Evolutionary conservation across 306 rosid species (phyloP).

Genomic region (Medicago truncatula): MtrunA17r5.0-ANR NC_053047.1:30122001-30122500

Average conservation of each 20-base stretch:
- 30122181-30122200: slow-evolving; percentile 29
- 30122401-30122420: no score
- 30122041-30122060: slow-evolving; percentile 78
- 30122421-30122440: no score
- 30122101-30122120: slow-evolving; percentile 49
- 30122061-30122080: slow-evolving; percentile 75
- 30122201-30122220: slow-evolving; percentile 24
- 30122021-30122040: slow-evolving; percentile 73
- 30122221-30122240: slow-evolving; percentile 24
- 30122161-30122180: slow-evolving; percentile 38
- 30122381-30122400: no score
- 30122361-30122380: no score
- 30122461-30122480: no score
- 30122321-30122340: no score
- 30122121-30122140: slow-evolving; percentile 35
- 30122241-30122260: slow-evolving; percentile 19
- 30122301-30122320: no score
- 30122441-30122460: no score
- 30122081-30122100: slow-evolving; percentile 53
- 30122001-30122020: slow-evolving; percentile 79
- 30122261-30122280: not conserved
- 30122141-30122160: slow-evolving; percentile 26
- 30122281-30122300: no score
- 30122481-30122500: no score
- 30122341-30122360: no score